These are phyloP conservation scores for Debaryomycetaceae sp. DNA, from an alignment of 1,139 yeast species.

Conservation along the genomic window DNA sequence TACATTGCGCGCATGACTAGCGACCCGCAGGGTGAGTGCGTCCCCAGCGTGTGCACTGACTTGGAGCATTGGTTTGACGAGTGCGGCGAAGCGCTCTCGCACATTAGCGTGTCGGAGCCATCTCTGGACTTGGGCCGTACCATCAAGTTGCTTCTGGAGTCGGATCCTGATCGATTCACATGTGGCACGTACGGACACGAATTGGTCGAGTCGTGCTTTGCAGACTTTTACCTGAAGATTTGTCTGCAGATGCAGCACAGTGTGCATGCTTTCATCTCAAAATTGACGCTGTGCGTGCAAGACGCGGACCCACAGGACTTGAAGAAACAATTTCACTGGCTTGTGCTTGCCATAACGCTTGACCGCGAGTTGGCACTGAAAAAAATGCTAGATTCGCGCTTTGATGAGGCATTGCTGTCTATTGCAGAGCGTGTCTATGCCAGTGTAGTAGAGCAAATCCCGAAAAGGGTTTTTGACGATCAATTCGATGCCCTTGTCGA, in stretches of 20 bases:
- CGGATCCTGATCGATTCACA: neutral
- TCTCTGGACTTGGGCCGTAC: neutral
- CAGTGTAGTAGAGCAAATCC: too few relatives aligned
- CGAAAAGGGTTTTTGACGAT: too few relatives aligned
- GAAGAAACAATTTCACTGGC: slow-evolving; percentile 2
- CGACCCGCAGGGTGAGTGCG: slow-evolving; percentile 1
- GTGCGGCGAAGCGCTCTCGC: slow-evolving; percentile 1
- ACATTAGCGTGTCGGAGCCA: neutral
- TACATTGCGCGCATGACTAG: slow-evolving; percentile 10
- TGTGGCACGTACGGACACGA: neutral
- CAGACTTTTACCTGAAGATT: neutral
- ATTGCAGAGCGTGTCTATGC: too few relatives aligned
- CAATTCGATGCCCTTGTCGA: too few relatives aligned
- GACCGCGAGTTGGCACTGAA: too few relatives aligned
- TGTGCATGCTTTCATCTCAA: neutral
- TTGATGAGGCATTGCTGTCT: too few relatives aligned
- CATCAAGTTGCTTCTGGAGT: neutral
- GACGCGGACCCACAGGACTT: neutral
- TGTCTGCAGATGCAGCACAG: neutral
- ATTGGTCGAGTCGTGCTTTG: neutral
- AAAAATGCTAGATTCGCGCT: too few relatives aligned
- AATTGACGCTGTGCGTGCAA: neutral
- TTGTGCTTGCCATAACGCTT: too few relatives aligned
- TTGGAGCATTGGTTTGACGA: slow-evolving; percentile 14
- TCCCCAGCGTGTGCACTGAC: too few relatives aligned